Conservation (phyloP, 139 green algal species). For the Pseudopediastrum boryanum region DNA sequence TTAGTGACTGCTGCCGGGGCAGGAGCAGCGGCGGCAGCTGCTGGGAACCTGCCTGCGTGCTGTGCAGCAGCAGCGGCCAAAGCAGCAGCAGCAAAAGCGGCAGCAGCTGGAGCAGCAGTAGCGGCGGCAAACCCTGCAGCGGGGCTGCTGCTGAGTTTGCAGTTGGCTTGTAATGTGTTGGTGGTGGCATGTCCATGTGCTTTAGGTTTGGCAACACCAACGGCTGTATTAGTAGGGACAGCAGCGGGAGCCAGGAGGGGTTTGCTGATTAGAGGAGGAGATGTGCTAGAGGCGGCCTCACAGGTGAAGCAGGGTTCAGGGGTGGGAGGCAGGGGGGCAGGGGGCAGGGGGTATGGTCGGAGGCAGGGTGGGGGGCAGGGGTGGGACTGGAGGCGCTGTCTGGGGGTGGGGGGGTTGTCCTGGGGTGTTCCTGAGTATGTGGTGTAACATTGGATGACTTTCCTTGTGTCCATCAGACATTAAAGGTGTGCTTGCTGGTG, state of each 20-base stretch:
- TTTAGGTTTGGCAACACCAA: conserved; percentile 91
- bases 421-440: too few species aligned
- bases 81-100: conserved; percentile 8
- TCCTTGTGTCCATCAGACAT: too few species aligned
- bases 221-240: conserved; percentile 91
- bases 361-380: too few species aligned
- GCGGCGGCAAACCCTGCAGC: conserved; percentile 21
- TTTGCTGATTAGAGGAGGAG: conserved; percentile 85
- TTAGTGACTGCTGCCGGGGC: not conserved
- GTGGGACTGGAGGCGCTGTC: not conserved
- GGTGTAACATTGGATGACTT: too few species aligned
- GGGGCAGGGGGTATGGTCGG: too few species aligned
- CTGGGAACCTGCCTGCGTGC: not conserved
- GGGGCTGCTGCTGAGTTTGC: conserved; percentile 69
- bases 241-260: conserved; percentile 74
- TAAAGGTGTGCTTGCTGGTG: too few species aligned
- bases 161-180: conserved; percentile 93
- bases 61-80: conserved; percentile 13
- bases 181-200: conserved; percentile 95
- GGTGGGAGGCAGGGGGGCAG: not conserved
- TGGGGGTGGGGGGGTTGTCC: not conserved
- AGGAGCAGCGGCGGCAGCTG: conserved; percentile 2
- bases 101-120: conserved; percentile 22
- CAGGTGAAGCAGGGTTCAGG: conserved; percentile 32
- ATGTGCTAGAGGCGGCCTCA: conserved; percentile 75